Evolutionary conservation across 495 filamentous ascomycete species (phyloP).

Genomic region (Sporormia fimetaria): DNA sequence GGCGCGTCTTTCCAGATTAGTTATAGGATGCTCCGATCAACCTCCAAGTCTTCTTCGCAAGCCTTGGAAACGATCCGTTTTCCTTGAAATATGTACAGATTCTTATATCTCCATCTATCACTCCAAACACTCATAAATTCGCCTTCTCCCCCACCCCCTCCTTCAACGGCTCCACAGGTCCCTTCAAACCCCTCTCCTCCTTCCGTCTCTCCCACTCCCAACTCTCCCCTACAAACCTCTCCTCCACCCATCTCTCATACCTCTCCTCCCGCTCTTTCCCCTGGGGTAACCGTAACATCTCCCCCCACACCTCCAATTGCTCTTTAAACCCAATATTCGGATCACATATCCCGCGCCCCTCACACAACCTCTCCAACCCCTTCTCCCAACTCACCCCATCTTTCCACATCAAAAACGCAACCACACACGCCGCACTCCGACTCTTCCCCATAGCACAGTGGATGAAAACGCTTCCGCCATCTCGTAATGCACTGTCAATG

Average conservation of each 20-base stretch:
- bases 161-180: no score
- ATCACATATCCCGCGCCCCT: constrained; percentile 27
- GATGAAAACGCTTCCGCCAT: constrained; percentile 27
- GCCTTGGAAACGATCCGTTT: no score
- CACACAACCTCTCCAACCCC: constrained; percentile 23
- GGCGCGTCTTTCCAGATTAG: no score
- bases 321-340: constrained; percentile 30
- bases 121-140: no score
- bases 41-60: no score
- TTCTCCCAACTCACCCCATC: constrained; percentile 10
- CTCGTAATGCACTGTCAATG: constrained; percentile 19
- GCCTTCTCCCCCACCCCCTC: no score
- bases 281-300: constrained; percentile 19
- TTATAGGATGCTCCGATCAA: no score
- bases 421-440: constrained; percentile 22
- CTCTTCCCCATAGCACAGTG: constrained; percentile 33
- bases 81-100: no score
- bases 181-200: constrained; percentile 9
- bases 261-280: constrained; percentile 1
- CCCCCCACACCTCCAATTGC: constrained; percentile 20
- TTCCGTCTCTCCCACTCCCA: constrained; percentile 26
- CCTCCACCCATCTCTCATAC: constrained; percentile 24
- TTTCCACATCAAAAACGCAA: constrained; percentile 29
- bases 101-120: no score
- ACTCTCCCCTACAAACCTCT: constrained; percentile 20